phyloP scores from a whole-genome alignment of 2,329 filamentous ascomycete genomes.

The Fulvia fulva region DNA sequence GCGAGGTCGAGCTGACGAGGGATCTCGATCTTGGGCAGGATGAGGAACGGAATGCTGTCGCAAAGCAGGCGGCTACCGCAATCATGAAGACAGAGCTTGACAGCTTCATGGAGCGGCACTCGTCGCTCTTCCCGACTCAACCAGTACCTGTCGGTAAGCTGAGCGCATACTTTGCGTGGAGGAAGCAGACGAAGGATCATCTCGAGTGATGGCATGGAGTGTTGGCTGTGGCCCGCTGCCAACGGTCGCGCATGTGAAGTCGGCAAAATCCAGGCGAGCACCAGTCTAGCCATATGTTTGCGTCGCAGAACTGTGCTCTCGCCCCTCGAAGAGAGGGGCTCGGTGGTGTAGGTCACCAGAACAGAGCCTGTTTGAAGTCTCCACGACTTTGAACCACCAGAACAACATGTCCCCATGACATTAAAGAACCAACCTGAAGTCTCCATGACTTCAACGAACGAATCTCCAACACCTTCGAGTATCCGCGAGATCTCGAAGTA shows the following conservation, averaged over 20 bases:
- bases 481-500: not conserved
- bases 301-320: not conserved
- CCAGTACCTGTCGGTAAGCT: constrained; percentile 16
- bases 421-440: not conserved
- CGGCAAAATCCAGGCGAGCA: not conserved
- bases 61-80: not conserved
- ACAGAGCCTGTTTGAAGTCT: not conserved
- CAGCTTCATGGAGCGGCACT: constrained; percentile 10
- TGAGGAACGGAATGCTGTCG: not conserved
- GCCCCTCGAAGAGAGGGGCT: not conserved
- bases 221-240: not conserved
- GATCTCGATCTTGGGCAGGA: not conserved
- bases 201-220: not conserved
- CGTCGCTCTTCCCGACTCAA: constrained; percentile 1
- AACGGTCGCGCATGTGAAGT: not conserved
- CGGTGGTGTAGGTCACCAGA: not conserved
- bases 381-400: not conserved
- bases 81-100: constrained; percentile 7
- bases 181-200: not conserved
- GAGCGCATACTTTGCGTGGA: constrained; percentile 16
- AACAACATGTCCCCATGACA: not conserved
- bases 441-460: no score
- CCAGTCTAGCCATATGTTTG: not conserved
- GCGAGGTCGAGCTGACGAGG: constrained; percentile 16
- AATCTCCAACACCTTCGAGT: no score